These are phyloP conservation scores for Canavalia ensiformis DNA, from an alignment of 306 rosid species.

Conservation along the genomic window DNA sequence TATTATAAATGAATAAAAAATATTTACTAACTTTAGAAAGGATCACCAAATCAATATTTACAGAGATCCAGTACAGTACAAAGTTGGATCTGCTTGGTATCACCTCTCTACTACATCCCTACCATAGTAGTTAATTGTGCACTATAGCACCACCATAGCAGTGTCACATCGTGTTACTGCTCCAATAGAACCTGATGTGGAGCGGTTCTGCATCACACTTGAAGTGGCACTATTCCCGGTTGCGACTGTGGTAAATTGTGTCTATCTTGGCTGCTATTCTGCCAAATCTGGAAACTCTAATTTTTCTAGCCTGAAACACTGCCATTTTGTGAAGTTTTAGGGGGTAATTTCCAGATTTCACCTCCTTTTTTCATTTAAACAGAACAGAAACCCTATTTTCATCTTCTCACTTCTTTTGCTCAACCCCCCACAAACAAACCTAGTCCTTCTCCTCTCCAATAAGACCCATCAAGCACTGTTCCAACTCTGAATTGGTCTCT, in stretches of 20 bases:
- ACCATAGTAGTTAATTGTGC: too few relatives aligned
- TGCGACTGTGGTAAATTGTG: too few relatives aligned
- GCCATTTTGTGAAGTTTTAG: neutral
- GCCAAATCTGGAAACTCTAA: too few relatives aligned
- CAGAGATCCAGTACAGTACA: neutral
- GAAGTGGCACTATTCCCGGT: too few relatives aligned
- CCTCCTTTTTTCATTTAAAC: neutral
- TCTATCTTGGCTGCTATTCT: too few relatives aligned
- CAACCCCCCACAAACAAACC: too few relatives aligned
- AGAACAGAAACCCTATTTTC: neutral
- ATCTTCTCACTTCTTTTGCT: too few relatives aligned
- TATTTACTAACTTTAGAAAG: neutral
- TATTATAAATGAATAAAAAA: neutral
- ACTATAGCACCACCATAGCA: too few relatives aligned
- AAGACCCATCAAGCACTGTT: neutral
- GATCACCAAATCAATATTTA: conserved; percentile 14
- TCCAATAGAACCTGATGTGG: too few relatives aligned
- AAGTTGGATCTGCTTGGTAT: conserved; percentile 30
- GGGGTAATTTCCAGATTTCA: neutral
- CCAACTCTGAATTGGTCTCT: neutral
- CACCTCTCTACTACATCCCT: conserved; percentile 34
- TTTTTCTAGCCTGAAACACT: neutral
- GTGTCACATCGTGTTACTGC: too few relatives aligned
- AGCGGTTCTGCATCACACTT: too few relatives aligned
- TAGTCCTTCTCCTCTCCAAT: too few relatives aligned